These are phyloP conservation scores for Aspergillus coremiiformis DNA, from an alignment of 495 filamentous ascomycete genomes.

Conservation along the genomic window DNA sequence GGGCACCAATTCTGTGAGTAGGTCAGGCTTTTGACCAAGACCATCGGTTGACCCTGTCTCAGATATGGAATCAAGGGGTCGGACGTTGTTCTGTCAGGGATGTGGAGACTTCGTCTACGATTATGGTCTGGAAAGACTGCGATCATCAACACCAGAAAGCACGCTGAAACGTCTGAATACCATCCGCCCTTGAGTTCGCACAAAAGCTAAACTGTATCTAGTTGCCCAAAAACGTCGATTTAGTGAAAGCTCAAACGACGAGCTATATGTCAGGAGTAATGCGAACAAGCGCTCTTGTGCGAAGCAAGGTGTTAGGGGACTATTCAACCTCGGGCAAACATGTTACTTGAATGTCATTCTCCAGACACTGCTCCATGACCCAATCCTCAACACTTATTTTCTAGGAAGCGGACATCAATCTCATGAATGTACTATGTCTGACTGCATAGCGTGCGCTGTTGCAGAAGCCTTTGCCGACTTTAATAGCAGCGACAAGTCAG, in stretches of 20 bases:
- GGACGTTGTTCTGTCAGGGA: constrained; percentile 71
- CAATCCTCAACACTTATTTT: constrained; percentile 76
- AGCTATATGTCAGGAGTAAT: constrained; percentile 38
- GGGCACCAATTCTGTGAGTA: constrained; percentile 39
- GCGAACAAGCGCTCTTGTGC: constrained; percentile 38
- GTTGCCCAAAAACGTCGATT: constrained; percentile 21
- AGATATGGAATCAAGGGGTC: constrained; percentile 79
- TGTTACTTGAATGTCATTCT: constrained; percentile 92
- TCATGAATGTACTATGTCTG: constrained; percentile 54
- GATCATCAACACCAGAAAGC: constrained; percentile 25
- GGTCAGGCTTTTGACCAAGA: not conserved
- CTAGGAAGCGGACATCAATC: constrained; percentile 74
- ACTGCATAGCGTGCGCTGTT: constrained; percentile 81
- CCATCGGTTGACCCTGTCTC: constrained; percentile 8
- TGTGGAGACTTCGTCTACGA: constrained; percentile 87
- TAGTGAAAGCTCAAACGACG: constrained; percentile 28
- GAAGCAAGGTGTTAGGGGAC: constrained; percentile 61
- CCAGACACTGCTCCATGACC: constrained; percentile 82
- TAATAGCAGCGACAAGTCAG: constrained; percentile 69
- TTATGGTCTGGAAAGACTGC: constrained; percentile 66
- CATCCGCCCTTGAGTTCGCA: not conserved
- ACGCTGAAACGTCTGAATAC: constrained; percentile 17
- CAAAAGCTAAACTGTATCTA: constrained; percentile 1
- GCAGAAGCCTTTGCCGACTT: constrained; percentile 90
- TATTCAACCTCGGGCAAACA: constrained; percentile 89